Base-by-base conservation (phyloP, 352 stramenopile genomes). In the Phytopythium montanum region DNA sequence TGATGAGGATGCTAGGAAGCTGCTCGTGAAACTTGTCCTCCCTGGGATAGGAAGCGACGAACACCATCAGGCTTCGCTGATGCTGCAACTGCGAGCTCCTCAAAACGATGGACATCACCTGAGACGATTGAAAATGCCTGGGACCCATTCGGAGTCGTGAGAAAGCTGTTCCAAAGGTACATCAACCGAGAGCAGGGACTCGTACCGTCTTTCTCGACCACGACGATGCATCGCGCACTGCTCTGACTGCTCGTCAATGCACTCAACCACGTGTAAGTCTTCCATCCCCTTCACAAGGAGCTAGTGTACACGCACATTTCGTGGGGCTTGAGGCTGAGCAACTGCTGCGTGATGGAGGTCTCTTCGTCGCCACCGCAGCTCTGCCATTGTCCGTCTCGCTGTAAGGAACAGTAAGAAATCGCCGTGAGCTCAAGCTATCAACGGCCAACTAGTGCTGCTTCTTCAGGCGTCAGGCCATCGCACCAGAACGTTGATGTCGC, bases 131-230 rank as follows among this genome's bases (percentile, higher is more conserved):
- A 98, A 98, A 42, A 98, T 93, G 1, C 95, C 94, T 94, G 86
- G 66, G 59, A 82, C 83, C 57, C 85, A 73, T 36, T 87, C 73
- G 8, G 88, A 75, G 12, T 81, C 46, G 62, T 85, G 18, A 39
- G 55, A 21, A 41, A 16, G 28, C 19, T 18, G 34, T 13, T 53
- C 74, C 48, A 64, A 56, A 2, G 66, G 81, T 33, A 66, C 64
- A n/a, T n/a, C n/a, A n/a, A 42, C 16, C 2, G 14, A 13, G 26
- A n/a, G 4, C 2, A 19, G 13, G 0, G 36, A 59, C n/a, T 10
- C 59, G 25, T 66, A 95, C 95, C 94, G 51, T 98, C 95, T 67
- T 98, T 98, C 68, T 98, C 95, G 39, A 98, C 78, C 3, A 98
- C 88, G 7, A 98, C 49, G 59, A 98, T 98, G 59, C 68, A 97